phyloP scores from a whole-genome alignment of 352 stramenopile species.

The Phytophthora syringae region DNA sequence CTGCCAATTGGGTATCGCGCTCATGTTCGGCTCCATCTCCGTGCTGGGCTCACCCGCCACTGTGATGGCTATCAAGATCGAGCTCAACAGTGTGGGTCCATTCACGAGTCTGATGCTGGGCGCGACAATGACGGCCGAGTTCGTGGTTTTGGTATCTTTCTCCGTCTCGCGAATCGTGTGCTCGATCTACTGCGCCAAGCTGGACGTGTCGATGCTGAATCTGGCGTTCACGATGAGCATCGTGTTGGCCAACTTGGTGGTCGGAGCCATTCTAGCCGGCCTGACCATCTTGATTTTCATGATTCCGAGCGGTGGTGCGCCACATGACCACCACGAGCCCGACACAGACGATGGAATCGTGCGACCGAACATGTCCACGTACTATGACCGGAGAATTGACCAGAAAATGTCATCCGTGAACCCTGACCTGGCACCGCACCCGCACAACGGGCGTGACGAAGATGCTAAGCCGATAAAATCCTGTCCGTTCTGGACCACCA shows the following conservation, averaged over 20 bases:
- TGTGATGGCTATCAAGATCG: no score
- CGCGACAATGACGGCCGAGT: constrained; percentile 71
- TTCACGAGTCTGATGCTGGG: constrained; percentile 81
- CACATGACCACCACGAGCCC: constrained; percentile 10
- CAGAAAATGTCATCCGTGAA: constrained; percentile 20
- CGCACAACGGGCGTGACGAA: constrained; percentile 59
- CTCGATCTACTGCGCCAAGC: constrained; percentile 63
- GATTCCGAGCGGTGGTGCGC: constrained; percentile 43
- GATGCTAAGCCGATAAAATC: constrained; percentile 15
- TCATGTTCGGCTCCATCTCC: no score
- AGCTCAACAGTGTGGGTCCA: constrained; percentile 60
- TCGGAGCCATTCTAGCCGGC: constrained; percentile 48
- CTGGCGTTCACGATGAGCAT: constrained; percentile 60
- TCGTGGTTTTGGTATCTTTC: constrained; percentile 74
- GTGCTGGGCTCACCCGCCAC: no score
- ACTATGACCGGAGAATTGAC: constrained; percentile 33
- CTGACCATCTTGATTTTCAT: constrained; percentile 62
- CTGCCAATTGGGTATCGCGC: constrained; percentile 70
- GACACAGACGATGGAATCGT: background rate
- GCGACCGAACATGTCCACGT: constrained; percentile 6
- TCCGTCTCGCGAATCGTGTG: constrained; percentile 69
- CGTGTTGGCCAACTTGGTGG: constrained; percentile 57
- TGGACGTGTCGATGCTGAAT: constrained; percentile 59
- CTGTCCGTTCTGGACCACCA: constrained; percentile 23
- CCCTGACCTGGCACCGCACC: constrained; percentile 46